phyloP scores from a whole-genome alignment of 371 early-diverging fungal genomes.

The Basidiobolus meristosporus region DNA sequence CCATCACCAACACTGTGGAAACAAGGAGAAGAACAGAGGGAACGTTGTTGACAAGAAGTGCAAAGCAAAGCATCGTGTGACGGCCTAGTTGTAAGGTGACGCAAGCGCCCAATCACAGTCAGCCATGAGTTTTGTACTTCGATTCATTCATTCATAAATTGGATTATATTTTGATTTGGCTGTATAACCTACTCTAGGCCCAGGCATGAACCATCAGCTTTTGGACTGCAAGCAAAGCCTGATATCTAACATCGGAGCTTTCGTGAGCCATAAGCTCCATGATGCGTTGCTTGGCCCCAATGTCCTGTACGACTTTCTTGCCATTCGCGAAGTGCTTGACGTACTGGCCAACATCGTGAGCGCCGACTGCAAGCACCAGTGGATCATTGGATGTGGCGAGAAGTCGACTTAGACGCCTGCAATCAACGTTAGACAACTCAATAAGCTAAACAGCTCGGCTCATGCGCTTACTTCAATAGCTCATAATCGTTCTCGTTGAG shows the following conservation, averaged over 20 bases:
- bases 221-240: conserved; percentile 80
- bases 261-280: conserved; percentile 84
- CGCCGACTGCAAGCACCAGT: conserved; percentile 65
- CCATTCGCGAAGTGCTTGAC: conserved; percentile 68
- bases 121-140: too few species aligned
- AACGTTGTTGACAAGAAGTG: too few species aligned
- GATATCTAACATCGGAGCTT: conserved; percentile 71
- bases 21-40: too few species aligned
- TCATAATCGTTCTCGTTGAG: conserved; percentile 61
- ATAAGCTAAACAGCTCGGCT: too few species aligned
- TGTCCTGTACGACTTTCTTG: conserved; percentile 69
- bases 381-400: conserved; percentile 38
- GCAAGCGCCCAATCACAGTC: too few species aligned
- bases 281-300: conserved; percentile 80
- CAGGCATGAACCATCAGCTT: conserved; percentile 54
- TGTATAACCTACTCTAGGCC: too few species aligned
- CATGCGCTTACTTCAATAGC: conserved; percentile 39
- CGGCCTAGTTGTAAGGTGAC: too few species aligned
- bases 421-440: too few species aligned
- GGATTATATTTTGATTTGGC: too few species aligned
- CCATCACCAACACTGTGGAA: too few species aligned
- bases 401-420: conserved; percentile 37
- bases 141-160: too few species aligned
- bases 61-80: too few species aligned
- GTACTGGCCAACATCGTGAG: conserved; percentile 85